A percentile compares a stretch with the other conserved stretches of the same genome.
phyloP scores from a whole-genome alignment of 202 grass and related monocot genomes.

The Panicum hallii region DNA sequence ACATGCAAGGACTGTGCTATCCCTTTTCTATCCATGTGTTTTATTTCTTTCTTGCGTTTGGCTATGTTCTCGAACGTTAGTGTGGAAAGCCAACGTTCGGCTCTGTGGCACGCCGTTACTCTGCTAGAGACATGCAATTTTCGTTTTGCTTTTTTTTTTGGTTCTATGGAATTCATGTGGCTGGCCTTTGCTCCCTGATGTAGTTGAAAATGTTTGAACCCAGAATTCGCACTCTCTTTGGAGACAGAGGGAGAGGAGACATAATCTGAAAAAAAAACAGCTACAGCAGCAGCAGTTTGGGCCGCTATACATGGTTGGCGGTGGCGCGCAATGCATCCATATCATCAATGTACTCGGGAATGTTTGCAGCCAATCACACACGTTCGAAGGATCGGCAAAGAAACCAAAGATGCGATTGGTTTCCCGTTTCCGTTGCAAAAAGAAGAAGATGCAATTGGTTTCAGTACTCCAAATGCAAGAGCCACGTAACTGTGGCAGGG shows the following conservation, averaged over 20 bases:
- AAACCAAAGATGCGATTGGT: background rate
- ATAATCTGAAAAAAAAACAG: background rate
- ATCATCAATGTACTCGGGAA: background rate
- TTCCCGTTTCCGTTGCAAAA: too few relatives aligned
- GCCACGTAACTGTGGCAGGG: background rate
- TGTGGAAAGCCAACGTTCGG: too few relatives aligned
- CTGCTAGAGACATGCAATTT: background rate
- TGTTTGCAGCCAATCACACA: background rate
- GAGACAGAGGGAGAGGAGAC: background rate
- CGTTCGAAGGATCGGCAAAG: background rate
- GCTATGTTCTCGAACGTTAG: too few relatives aligned
- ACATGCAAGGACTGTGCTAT: background rate
- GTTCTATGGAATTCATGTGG: background rate
- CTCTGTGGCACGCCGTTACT: too few relatives aligned
- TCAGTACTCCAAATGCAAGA: background rate
- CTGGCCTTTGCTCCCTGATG: background rate
- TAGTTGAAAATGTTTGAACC: background rate
- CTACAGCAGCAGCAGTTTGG: background rate
- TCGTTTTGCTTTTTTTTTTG: too few relatives aligned
- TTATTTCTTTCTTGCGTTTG: background rate
- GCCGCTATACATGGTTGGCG: background rate
- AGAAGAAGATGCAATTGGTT: too few relatives aligned
- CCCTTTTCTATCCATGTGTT: background rate
- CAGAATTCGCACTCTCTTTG: background rate
- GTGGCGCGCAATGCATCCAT: background rate